phyloP scores from a whole-genome alignment of 2,329 filamentous ascomycete species.

The Sporothrix schenckii region DNA sequence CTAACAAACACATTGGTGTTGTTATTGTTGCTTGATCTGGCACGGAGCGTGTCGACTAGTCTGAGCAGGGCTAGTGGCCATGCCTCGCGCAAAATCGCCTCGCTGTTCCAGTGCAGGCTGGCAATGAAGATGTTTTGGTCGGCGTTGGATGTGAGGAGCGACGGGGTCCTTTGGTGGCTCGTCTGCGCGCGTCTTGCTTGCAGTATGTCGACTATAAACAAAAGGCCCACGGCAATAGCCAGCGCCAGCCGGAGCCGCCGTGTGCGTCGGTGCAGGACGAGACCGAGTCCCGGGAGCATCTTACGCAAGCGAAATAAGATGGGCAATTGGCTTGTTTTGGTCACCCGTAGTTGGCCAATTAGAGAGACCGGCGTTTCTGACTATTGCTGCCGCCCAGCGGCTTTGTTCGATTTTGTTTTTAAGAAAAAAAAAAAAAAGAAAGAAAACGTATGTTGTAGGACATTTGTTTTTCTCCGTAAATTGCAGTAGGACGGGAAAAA shows the following conservation, averaged over 20 bases:
- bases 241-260: slow-evolving; percentile 9
- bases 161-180: not conserved
- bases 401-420: too few relatives aligned
- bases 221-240: not conserved
- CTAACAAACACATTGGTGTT: not conserved
- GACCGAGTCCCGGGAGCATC: not conserved
- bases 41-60: not conserved
- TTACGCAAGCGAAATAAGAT: too few relatives aligned
- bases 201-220: not conserved
- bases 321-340: too few relatives aligned
- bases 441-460: too few relatives aligned
- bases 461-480: too few relatives aligned
- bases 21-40: not conserved
- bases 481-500: too few relatives aligned
- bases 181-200: not conserved
- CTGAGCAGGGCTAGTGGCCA: not conserved
- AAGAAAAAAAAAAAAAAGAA: too few relatives aligned
- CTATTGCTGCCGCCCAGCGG: too few relatives aligned
- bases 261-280: not conserved
- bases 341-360: too few relatives aligned
- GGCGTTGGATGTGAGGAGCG: too few relatives aligned
- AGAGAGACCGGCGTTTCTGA: too few relatives aligned
- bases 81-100: not conserved
- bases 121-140: slow-evolving; percentile 2
- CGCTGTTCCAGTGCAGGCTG: slow-evolving; percentile 19